Evolutionary conservation across 805 yeast genomes (phyloP).

Genomic region (Suhomyces kilbournensis): DNA sequence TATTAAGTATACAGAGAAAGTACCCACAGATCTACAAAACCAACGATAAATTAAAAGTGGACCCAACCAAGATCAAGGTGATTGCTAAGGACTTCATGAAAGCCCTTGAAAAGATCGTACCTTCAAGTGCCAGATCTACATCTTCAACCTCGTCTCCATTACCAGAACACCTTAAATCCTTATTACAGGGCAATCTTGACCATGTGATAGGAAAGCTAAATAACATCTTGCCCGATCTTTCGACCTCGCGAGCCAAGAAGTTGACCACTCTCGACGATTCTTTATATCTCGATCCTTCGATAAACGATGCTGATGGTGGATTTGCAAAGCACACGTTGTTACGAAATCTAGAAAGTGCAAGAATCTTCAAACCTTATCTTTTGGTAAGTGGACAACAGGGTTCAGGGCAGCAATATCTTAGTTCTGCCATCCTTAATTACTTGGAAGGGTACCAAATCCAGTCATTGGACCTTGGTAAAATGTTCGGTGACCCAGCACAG

Average conservation of each 20-base stretch:
- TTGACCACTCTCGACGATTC: conserved; percentile 67
- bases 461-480: conserved; percentile 71
- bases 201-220: conserved; percentile 49
- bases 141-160: conserved; percentile 72
- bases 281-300: conserved; percentile 55
- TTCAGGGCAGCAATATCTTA: conserved; percentile 81
- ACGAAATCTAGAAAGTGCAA: conserved; percentile 47
- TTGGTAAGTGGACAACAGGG: conserved; percentile 73
- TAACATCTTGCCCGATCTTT: conserved; percentile 51
- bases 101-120: conserved; percentile 83
- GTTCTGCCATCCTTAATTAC: conserved; percentile 74
- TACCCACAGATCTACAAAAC: conserved; percentile 90
- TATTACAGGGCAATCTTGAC: conserved; percentile 52
- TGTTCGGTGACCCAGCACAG: conserved; percentile 74
- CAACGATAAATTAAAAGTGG: conserved; percentile 66
- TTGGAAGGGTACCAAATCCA: conserved; percentile 91
- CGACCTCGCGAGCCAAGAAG: conserved; percentile 36
- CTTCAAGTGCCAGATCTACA: conserved; percentile 86
- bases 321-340: conserved; percentile 66
- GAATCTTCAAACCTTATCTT: conserved; percentile 80
- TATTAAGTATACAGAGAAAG: conserved; percentile 84
- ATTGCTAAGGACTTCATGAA: conserved; percentile 79
- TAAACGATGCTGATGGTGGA: conserved; percentile 58
- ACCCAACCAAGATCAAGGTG: conserved; percentile 69
- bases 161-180: conserved; percentile 67